Conservation (phyloP, 2,329 filamentous ascomycete species). For the Colletotrichum filicis region DNA sequence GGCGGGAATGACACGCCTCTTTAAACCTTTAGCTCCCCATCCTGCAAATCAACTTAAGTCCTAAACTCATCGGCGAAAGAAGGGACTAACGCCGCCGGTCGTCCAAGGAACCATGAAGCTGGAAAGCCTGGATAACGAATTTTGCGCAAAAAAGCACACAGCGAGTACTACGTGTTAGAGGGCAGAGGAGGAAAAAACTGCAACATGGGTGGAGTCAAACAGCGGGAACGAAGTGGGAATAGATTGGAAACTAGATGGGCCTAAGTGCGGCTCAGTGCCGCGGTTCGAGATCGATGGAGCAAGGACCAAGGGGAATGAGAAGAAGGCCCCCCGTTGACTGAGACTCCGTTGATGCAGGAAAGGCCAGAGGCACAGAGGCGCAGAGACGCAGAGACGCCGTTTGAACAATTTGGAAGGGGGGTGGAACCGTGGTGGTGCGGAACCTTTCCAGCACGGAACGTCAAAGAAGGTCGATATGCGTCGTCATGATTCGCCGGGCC, state of each 20-base stretch:
- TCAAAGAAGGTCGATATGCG: conserved; percentile 13
- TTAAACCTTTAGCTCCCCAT: conserved; percentile 19
- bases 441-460: conserved; percentile 24
- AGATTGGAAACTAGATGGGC: conserved; percentile 3
- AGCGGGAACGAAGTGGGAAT: conserved; percentile 28
- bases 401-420: not conserved
- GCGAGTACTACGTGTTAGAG: not conserved
- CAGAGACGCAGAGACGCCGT: not conserved
- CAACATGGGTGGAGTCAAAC: conserved; percentile 22
- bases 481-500: conserved; percentile 22
- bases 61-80: conserved; percentile 31
- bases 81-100: conserved; percentile 27
- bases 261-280: conserved; percentile 30
- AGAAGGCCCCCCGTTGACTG: not conserved
- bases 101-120: conserved; percentile 21
- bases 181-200: conserved; percentile 14
- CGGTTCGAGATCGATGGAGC: conserved; percentile 12
- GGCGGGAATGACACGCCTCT: conserved; percentile 14
- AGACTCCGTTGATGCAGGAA: not conserved
- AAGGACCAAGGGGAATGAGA: not conserved
- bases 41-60: conserved; percentile 19
- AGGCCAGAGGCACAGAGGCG: too few species aligned
- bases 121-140: conserved; percentile 11
- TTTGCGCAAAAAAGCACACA: not conserved
- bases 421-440: conserved; percentile 4